Evolutionary conservation across 192 early-diverging fungal genomes (phyloP).

Genomic region (Coemansia sp.): DNA sequence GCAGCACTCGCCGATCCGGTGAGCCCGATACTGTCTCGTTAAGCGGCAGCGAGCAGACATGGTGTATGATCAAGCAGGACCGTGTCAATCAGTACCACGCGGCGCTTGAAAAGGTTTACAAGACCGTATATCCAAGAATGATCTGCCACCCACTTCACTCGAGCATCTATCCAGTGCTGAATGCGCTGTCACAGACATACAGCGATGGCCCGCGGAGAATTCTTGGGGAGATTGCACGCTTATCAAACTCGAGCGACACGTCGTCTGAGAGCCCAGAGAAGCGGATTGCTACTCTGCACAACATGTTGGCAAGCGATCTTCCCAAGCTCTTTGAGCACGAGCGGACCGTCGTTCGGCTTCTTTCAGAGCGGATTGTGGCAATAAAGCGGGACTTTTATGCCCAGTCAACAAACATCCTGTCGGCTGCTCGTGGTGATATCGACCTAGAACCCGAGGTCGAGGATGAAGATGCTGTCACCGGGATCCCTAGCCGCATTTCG

Average conservation of each 20-base stretch:
- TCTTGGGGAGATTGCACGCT: constrained; percentile 31
- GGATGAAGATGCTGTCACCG: not conserved
- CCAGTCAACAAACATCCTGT: constrained; percentile 12
- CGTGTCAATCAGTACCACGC: constrained; percentile 13
- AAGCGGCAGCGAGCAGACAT: constrained; percentile 7
- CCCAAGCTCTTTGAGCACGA: constrained; percentile 49
- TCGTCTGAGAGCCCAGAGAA: constrained; percentile 15
- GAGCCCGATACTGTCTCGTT: not conserved
- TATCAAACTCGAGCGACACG: constrained; percentile 10
- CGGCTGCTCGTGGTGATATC: constrained; percentile 10
- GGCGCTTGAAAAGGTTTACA: constrained; percentile 23
- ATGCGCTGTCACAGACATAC: constrained; percentile 37
- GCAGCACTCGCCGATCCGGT: not conserved
- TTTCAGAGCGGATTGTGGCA: constrained; percentile 18
- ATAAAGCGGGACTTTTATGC: constrained; percentile 38
- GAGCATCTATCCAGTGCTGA: constrained; percentile 36
- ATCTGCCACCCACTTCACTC: constrained; percentile 29
- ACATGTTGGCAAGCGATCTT: constrained; percentile 29
- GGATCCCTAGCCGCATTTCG: not conserved
- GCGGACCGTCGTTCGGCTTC: constrained; percentile 26
- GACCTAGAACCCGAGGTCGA: not conserved
- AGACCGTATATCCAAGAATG: constrained; percentile 19
- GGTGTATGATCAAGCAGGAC: constrained; percentile 11
- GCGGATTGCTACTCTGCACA: constrained; percentile 14
- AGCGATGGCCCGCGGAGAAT: constrained; percentile 45